Percentiles rank a stretch among this genome's conserved stretches.
Conservation (phyloP, 495 filamentous ascomycete genomes). For the Neurospora sp. region DNA sequence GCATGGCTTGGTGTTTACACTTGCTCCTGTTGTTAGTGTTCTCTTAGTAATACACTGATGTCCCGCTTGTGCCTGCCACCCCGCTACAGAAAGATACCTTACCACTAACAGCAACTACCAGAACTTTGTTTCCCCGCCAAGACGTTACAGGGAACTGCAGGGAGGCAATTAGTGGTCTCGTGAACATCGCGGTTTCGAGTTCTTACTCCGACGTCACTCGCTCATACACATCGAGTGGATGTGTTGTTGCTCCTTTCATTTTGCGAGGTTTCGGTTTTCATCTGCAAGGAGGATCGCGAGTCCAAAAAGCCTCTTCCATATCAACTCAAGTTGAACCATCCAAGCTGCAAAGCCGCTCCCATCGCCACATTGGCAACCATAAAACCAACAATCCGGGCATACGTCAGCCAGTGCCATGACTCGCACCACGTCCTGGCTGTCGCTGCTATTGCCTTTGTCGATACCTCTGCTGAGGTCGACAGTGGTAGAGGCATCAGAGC, state of each 20-base stretch:
- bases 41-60: background rate
- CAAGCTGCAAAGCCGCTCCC: background rate
- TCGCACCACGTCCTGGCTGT: background rate
- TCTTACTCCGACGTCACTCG: background rate
- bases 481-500: constrained; percentile 2
- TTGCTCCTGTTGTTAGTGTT: background rate
- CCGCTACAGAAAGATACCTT: background rate
- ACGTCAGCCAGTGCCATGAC: background rate
- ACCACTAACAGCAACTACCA: background rate
- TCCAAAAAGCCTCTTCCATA: background rate
- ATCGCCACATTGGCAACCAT: background rate
- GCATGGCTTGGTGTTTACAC: background rate
- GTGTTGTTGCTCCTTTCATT: background rate
- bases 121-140: background rate
- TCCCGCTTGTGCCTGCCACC: background rate
- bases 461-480: constrained; percentile 3
- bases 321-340: background rate
- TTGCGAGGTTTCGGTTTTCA: background rate
- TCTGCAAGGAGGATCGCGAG: background rate
- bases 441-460: constrained; percentile 10
- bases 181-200: background rate
- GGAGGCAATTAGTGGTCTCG: background rate
- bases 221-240: background rate
- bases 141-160: background rate
- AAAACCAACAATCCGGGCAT: background rate